Conservation (phyloP, 352 stramenopile species). For the Phytopythium montanum region DNA sequence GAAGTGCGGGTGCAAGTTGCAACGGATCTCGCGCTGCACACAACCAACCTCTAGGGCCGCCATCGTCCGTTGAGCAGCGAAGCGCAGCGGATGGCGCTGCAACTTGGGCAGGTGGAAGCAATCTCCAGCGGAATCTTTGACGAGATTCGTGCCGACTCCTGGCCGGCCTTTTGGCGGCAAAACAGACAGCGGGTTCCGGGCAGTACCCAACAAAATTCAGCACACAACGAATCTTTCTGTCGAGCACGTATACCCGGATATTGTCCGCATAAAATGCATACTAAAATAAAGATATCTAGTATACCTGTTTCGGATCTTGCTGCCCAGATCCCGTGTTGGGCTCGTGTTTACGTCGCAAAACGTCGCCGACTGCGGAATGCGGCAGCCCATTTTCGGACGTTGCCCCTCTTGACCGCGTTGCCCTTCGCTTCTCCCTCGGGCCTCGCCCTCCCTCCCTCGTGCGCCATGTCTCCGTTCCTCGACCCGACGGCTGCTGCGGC, state of each 20-base stretch:
- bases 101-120: not conserved
- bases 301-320: not conserved
- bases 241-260: not conserved
- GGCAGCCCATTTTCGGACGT: slow-evolving; percentile 4
- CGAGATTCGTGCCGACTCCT: slow-evolving; percentile 4
- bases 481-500: slow-evolving; percentile 3
- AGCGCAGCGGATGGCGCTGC: not conserved
- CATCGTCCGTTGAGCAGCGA: not conserved
- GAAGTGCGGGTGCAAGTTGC: not conserved
- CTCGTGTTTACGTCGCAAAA: slow-evolving; percentile 10
- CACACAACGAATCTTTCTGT: not conserved
- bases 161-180: not conserved
- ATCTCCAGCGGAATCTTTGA: slow-evolving; percentile 1
- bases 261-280: too few species aligned
- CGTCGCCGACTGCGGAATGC: not conserved
- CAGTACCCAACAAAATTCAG: slow-evolving; percentile 9
- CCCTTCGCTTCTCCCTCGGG: not conserved
- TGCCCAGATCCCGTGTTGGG: not conserved
- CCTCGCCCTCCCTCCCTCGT: not conserved
- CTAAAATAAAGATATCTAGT: not conserved
- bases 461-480: slow-evolving; percentile 6
- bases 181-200: not conserved
- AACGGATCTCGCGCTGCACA: not conserved
- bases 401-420: slow-evolving; percentile 7
- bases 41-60: not conserved